Base-by-base conservation (phyloP, 139 green algal genomes). In the Marvania coccoides region DNA sequence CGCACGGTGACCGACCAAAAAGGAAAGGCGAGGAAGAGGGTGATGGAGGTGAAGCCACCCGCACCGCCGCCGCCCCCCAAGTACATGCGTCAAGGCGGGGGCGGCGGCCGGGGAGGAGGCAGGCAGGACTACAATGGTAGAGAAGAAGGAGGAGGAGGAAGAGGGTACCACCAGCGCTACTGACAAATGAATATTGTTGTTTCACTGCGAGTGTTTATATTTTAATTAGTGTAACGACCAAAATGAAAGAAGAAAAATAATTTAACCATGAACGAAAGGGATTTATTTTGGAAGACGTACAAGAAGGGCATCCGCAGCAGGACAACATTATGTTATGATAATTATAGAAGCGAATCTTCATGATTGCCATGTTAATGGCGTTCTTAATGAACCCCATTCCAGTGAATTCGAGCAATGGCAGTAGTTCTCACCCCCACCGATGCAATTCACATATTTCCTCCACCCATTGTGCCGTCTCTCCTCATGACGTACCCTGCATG, bases 1-100 rank as follows among this genome's bases (percentile, higher is more conserved):
- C 83, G 85, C 34, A 82, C 53, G 6, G 71, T 78, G 15, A 37
- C 38, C 28, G 55, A 65, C 30, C 55, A 58, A 23, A 33, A 26
- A 33, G 66, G 66, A 0, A 74, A 37, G 15, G 45, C 63, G 26
- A 59, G 42, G 34, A 78, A 74, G 47, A 55, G 59, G 55, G 15
- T 31, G 31, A 15, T 73, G 6, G 39, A 24, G 54, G 33, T 53
- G 34, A 57, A 66, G 38, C 24, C 10, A 12, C 40, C 19, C 19
- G 19, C 42, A 51, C 42, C 42, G 42, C 42, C 42, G 19, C 19
- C 19, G 42, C 19, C 42, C 19, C 42, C 19, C 19, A 51, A 28
- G 42, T 28, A 51, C 19, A 19, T 28, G 42, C 42, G 19, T 19
- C 42, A 51, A 51, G 42, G 42, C 19, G 42, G 42, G 19, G 19